A percentile compares a stretch with the other conserved stretches of the same genome.
Conservation (phyloP, 257 asterid species). For the Solanum microdontum region DNA sequence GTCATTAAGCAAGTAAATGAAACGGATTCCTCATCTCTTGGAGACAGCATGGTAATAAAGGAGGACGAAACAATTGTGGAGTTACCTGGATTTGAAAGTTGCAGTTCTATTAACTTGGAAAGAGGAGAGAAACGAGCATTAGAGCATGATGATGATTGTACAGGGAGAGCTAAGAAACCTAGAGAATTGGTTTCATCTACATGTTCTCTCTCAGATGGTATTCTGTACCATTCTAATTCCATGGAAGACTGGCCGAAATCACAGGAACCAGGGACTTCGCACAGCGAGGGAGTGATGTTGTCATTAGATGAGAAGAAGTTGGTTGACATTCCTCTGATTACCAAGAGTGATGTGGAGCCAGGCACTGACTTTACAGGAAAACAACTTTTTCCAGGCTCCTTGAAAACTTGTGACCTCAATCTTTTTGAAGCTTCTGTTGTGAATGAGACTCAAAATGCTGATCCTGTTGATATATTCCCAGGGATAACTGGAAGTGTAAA, state of each 20-base stretch:
- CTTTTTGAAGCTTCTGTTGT: slow-evolving; percentile 56
- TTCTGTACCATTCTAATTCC: slow-evolving; percentile 25
- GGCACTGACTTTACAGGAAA: slow-evolving; percentile 38
- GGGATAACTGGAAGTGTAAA: slow-evolving; percentile 27
- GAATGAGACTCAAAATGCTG: slow-evolving; percentile 34
- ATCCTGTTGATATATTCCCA: slow-evolving; percentile 31
- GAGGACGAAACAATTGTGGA: slow-evolving; percentile 24
- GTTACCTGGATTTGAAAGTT: slow-evolving; percentile 30
- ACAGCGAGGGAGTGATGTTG: slow-evolving; percentile 9
- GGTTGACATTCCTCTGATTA: slow-evolving; percentile 35
- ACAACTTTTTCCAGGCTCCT: slow-evolving; percentile 59
- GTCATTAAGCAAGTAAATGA: slow-evolving; percentile 14
- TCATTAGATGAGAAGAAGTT: slow-evolving; percentile 38
- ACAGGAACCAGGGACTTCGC: slow-evolving; percentile 34
- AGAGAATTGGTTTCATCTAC: slow-evolving; percentile 3
- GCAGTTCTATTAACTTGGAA: slow-evolving; percentile 24
- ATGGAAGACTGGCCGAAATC: slow-evolving; percentile 23
- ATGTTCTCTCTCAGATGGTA: slow-evolving; percentile 36
- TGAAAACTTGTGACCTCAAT: slow-evolving; percentile 79
- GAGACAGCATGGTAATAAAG: slow-evolving; percentile 14
- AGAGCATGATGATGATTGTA: slow-evolving; percentile 25
- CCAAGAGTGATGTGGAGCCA: slow-evolving; percentile 27
- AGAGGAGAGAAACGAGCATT: slow-evolving; percentile 51
- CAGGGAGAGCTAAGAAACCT: slow-evolving; percentile 32
- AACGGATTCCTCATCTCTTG: slow-evolving; percentile 15